These are phyloP conservation scores for Calonectria leucothoes DNA, from an alignment of 2,329 filamentous ascomycete species.

Conservation along the genomic window DNA sequence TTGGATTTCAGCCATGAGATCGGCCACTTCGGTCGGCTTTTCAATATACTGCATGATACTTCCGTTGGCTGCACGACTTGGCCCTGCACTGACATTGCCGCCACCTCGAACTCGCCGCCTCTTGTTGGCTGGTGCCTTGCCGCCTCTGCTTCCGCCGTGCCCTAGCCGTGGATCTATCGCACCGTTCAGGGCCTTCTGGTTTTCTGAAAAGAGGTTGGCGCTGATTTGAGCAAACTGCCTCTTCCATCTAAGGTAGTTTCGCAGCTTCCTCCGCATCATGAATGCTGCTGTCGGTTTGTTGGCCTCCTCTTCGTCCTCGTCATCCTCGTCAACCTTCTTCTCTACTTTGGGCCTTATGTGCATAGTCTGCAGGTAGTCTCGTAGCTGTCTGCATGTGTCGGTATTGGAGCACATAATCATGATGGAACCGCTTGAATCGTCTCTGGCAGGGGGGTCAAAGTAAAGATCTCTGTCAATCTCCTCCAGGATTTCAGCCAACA, in stretches of 20 bases:
- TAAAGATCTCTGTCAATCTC: constrained; percentile 94
- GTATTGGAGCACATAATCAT: constrained; percentile 96
- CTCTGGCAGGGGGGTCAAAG: constrained; percentile 79
- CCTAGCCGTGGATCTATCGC: constrained; percentile 68
- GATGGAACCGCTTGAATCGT: constrained; percentile 91
- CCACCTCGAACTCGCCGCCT: constrained; percentile 86
- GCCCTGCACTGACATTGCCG: constrained; percentile 66
- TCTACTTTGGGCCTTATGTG: constrained; percentile 72
- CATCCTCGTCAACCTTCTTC: constrained; percentile 54
- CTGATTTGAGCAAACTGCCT: constrained; percentile 88
- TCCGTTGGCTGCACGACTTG: constrained; percentile 76
- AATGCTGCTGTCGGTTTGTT: constrained; percentile 79
- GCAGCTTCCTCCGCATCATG: constrained; percentile 90
- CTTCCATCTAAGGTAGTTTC: constrained; percentile 92
- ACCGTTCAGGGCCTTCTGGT: constrained; percentile 79
- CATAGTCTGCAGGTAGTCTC: constrained; percentile 94
- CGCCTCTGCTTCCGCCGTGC: constrained; percentile 63
- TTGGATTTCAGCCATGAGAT: constrained; percentile 84
- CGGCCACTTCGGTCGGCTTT: constrained; percentile 83
- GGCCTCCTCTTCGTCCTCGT: constrained; percentile 59
- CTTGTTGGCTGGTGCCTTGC: constrained; percentile 81
- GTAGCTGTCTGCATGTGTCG: constrained; percentile 85
- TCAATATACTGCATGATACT: constrained; percentile 85
- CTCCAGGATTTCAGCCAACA: constrained; percentile 89
- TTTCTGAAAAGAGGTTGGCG: constrained; percentile 80